Conservation (phyloP, 768 basidiomycete genomes). For the Tulasnella sp. region DNA sequence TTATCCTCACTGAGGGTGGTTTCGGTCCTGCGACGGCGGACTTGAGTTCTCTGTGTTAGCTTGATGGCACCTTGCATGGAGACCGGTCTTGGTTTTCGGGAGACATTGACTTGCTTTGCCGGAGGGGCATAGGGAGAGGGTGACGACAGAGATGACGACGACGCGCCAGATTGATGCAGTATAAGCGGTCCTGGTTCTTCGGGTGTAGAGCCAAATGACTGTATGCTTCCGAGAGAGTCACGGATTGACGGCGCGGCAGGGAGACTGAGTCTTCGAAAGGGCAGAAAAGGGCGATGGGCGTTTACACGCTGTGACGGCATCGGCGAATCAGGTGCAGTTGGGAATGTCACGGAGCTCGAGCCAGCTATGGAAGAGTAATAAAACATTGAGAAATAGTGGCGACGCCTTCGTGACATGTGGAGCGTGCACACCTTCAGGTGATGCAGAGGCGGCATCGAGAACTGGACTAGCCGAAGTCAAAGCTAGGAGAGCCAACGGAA, state of each 20-base stretch:
- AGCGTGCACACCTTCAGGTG: no score
- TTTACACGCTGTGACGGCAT: not conserved
- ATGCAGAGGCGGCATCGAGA: no score
- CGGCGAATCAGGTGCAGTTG: not conserved
- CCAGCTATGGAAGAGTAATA: no score
- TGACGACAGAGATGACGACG: conserved; percentile 20
- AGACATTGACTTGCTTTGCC: conserved; percentile 19
- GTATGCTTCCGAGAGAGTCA: conserved; percentile 57
- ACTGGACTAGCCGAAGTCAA: no score
- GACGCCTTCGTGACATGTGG: no score
- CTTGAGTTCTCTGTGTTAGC: conserved; percentile 34
- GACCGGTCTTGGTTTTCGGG: conserved; percentile 21
- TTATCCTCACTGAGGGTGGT: conserved; percentile 39
- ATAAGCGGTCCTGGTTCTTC: conserved; percentile 34
- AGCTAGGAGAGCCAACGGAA: no score
- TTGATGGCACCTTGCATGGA: conserved; percentile 6
- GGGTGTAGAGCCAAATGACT: conserved; percentile 61
- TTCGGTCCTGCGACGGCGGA: conserved; percentile 30
- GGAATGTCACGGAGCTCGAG: no score
- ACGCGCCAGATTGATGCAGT: not conserved
- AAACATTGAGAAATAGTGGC: no score
- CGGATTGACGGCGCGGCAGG: conserved; percentile 38
- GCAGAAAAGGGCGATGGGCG: conserved; percentile 21
- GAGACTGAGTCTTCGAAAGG: conserved; percentile 38
- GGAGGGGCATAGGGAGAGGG: conserved; percentile 28